Percentiles rank a stretch among this genome's conserved stretches.
Conservation (phyloP, 768 basidiomycete genomes). For the Boletus insuetus region DNA sequence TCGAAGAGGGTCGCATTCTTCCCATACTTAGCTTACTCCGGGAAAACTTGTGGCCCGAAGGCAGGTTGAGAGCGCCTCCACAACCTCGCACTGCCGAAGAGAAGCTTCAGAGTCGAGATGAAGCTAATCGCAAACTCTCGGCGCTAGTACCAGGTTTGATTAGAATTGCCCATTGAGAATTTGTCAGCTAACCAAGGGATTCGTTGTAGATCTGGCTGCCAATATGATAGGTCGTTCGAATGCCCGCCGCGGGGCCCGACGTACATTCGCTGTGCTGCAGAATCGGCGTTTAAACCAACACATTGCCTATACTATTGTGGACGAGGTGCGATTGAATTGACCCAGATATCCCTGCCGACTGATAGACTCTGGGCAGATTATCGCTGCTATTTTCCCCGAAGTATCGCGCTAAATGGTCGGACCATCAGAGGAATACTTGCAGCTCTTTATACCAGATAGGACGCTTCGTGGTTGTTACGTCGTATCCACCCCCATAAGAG, state of each 20-base stretch:
- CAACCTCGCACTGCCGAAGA: slow-evolving; percentile 77
- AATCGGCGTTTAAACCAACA: slow-evolving; percentile 95
- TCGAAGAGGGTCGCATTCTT: slow-evolving; percentile 71
- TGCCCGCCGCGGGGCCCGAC: slow-evolving; percentile 85
- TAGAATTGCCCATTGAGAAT: not conserved
- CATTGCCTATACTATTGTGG: slow-evolving; percentile 81
- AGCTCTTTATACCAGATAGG: not conserved
- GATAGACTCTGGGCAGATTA: slow-evolving; percentile 39
- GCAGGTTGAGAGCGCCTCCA: slow-evolving; percentile 58
- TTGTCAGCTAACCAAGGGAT: not conserved
- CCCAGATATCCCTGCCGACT: not conserved
- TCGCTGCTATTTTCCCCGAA: slow-evolving; percentile 63
- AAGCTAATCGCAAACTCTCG: slow-evolving; percentile 88
- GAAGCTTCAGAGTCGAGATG: slow-evolving; percentile 74
- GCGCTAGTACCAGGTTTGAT: slow-evolving; percentile 82
- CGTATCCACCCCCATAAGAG: slow-evolving; percentile 17
- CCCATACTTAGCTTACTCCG: slow-evolving; percentile 64
- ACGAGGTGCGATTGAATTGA: slow-evolving; percentile 61
- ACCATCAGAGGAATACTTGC: not conserved
- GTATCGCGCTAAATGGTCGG: slow-evolving; percentile 5
- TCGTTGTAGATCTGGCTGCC: slow-evolving; percentile 75
- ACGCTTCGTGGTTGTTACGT: not conserved
- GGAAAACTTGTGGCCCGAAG: slow-evolving; percentile 83
- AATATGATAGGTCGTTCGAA: slow-evolving; percentile 99
- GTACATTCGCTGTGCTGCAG: slow-evolving; percentile 92